A percentile compares a stretch with the other conserved stretches of the same genome.
Evolutionary conservation across 2,329 filamentous ascomycete genomes (phyloP).

Genomic region (Phialocephala subalpina): DNA sequence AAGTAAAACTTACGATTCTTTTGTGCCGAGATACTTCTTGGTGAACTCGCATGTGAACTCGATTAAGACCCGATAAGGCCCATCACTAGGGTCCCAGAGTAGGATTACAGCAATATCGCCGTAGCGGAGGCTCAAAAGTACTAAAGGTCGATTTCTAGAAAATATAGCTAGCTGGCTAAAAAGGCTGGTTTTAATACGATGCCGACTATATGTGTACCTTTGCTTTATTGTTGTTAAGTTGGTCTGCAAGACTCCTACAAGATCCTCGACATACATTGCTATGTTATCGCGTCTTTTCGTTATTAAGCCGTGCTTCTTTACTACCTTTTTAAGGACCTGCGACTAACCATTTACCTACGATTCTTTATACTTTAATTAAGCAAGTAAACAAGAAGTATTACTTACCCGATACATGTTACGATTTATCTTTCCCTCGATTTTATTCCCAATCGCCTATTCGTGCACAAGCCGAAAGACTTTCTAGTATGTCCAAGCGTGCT

Average conservation of each 20-base stretch:
- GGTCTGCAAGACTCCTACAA: conserved; percentile 35
- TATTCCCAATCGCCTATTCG: too few relatives aligned
- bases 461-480: too few relatives aligned
- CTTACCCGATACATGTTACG: too few relatives aligned
- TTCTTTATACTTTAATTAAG: too few relatives aligned
- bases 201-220: conserved; percentile 36
- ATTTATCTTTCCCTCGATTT: too few relatives aligned
- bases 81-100: conserved; percentile 22
- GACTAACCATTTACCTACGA: too few relatives aligned
- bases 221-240: conserved; percentile 41
- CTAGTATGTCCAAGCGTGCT: too few relatives aligned
- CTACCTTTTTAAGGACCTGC: conserved; percentile 38
- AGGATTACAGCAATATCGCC: conserved; percentile 27
- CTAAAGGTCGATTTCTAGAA: too few relatives aligned
- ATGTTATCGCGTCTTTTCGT: conserved; percentile 35
- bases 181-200: conserved; percentile 32
- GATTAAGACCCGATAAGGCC: conserved; percentile 24
- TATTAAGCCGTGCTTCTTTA: conserved; percentile 35
- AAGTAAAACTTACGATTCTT: conserved; percentile 16
- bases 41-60: conserved; percentile 30
- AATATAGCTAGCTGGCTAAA: too few relatives aligned
- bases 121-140: conserved; percentile 30
- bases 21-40: conserved; percentile 25
- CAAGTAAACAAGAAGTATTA: too few relatives aligned
- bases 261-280: conserved; percentile 39